Percentiles rank a stretch among this genome's conserved stretches.
phyloP scores from a whole-genome alignment of 495 filamentous ascomycete genomes.

The Penicillium waksmanii region DNA sequence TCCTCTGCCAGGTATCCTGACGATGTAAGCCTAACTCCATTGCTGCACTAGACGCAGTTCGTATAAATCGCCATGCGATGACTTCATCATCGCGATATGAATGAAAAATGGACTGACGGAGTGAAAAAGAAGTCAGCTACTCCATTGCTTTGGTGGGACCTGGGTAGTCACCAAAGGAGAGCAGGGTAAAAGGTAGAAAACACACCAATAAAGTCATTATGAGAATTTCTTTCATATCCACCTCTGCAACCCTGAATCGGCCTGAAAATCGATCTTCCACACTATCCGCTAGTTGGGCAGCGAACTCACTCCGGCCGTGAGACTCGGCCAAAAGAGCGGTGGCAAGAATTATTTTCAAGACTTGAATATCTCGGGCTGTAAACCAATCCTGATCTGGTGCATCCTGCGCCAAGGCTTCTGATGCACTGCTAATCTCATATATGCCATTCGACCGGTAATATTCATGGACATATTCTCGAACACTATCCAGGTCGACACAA shows the following conservation, averaged over 20 bases:
- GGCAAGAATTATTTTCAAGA: conserved; percentile 79
- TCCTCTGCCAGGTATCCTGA: conserved; percentile 67
- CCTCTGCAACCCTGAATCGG: conserved; percentile 62
- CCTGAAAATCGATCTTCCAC: conserved; percentile 67
- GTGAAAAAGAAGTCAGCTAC: not conserved
- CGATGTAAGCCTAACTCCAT: conserved; percentile 80
- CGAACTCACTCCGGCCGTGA: conserved; percentile 73
- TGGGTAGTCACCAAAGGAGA: no score
- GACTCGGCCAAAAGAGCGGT: conserved; percentile 71
- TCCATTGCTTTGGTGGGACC: not conserved
- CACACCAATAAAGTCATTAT: conserved; percentile 70
- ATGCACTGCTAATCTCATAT: conserved; percentile 46
- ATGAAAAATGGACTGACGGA: conserved; percentile 71
- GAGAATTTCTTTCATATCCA: conserved; percentile 69
- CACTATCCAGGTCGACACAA: conserved; percentile 68
- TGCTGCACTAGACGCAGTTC: conserved; percentile 69
- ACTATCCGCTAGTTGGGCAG: conserved; percentile 69
- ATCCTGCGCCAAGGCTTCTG: conserved; percentile 54
- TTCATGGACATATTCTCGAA: conserved; percentile 47
- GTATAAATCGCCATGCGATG: conserved; percentile 75
- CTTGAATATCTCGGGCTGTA: conserved; percentile 66
- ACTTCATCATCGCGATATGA: conserved; percentile 80
- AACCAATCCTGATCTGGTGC: conserved; percentile 55
- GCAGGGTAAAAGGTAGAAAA: not conserved
- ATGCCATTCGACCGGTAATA: conserved; percentile 42